Base-by-base conservation (phyloP, 2,329 filamentous ascomycete genomes). In the Fusarium clavum region DNA sequence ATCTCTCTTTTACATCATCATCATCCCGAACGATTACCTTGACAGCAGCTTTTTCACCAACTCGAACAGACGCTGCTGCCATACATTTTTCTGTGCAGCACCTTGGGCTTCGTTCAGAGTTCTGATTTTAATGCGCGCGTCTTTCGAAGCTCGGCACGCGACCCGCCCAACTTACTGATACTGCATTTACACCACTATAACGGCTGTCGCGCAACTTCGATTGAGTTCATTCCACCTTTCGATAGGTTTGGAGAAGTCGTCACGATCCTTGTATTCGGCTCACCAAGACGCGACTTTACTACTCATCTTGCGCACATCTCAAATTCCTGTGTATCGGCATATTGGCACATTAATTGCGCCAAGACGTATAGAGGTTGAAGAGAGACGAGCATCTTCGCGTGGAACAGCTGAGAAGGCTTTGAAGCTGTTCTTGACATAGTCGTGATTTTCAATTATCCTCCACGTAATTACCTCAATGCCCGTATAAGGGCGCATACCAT, bases 391-490 rank as follows among this genome's bases (percentile, higher is more conserved):
- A 70, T 57, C 56, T 74, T 60, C 61, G 72, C 70, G 59, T 61
- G 72, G 52, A 75, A 67, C 67, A 72, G 56, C 61, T 63, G 70
- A 71, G 72, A 61, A 67, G 64, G 72, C 53, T 64, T 68, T 69
- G 70, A 73, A 61, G 63, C 65, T 65, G 70, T 63, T 61, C 65
- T 75, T 77, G 74, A 74, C 65, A 74, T 79, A 78, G 78, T 78
- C 73, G 76, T 80, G 77, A 78, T 60, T 73, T 71, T 72, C 77
- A 76, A 74, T 74, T 75, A 70, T 76, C 72, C 73, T 72, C 73
- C 71, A 76, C 76, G 77, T 79, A 79, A 79, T 74, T 73, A 75
- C 67, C 67, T 65, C 73, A 73, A 75, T 77, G 75, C 67, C 69
- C 69, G 65, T 71, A 65, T 76, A 76, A 72, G 62, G 70, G 65